Evolutionary conservation across 176 grass and related monocot genomes (phyloP), one percentile per base, ranked within the genome.

Genomic region (Lolium perenne): DNA sequence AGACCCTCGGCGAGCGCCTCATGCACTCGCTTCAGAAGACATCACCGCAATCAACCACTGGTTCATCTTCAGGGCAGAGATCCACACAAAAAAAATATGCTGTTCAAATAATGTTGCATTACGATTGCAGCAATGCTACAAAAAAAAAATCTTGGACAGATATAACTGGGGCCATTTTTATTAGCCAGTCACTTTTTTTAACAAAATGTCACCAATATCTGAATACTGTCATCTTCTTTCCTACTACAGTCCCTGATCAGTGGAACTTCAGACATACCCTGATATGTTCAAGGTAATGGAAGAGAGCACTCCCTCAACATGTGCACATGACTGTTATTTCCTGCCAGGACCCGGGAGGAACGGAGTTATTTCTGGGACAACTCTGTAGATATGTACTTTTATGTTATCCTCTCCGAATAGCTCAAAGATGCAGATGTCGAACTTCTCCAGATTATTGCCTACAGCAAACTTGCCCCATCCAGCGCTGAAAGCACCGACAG

Each of bases 311-410:
- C 8, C 2, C 61, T 7, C 16, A 53, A 48, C 47, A 66, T 14
- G 32, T 25, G 61, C 38, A 82, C 2, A 57, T 12, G 67, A 35
- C 47, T 84, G 50, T 74, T 77, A 83, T 73, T 18, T 81, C 25
- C 15, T 32, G 22, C 57, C 62, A 3, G 17, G 48, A 18, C 71
- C 59, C 41, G 86, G 49, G 50, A 87, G 83, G 64, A 41, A 69
- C 0, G 89, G 93, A 6, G 76, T 84, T 67, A 92, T 92, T 41
- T 91, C 74, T 1, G 89, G 62, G 26, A 29, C 26, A 29, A 29
- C 26, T 29, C 26, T 29, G 26, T 29, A 29, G 26, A 29, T 29
- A 29, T 29, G 26, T 29, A 29, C 26, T 29, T 29, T 29, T 29
- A 29, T 29, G 26, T 29, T 29, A 29, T 29, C 26, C 26, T 29